Evolutionary conservation across 2,329 filamentous ascomycete species (phyloP).

Genomic region (Leptographium procerum): DNA sequence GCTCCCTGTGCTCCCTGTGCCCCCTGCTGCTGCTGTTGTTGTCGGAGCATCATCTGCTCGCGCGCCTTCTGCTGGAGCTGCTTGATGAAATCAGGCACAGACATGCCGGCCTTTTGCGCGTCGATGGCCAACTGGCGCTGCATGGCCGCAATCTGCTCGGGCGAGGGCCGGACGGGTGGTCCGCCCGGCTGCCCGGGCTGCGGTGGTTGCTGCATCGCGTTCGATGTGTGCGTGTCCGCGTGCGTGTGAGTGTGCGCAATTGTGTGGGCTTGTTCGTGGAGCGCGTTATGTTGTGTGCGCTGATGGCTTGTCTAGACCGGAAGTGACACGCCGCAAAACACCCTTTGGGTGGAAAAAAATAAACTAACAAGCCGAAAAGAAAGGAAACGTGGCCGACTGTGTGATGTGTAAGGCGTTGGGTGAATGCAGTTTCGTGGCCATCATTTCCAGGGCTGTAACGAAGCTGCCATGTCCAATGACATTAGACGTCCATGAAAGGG

Average conservation of each 20-base stretch:
- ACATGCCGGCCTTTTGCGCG: conserved; percentile 74
- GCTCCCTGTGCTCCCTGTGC: not conserved
- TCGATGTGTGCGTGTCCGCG: not conserved
- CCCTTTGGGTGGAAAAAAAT: not conserved
- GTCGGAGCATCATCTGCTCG: conserved; percentile 35
- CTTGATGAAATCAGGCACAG: conserved; percentile 73
- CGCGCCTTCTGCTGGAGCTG: conserved; percentile 48
- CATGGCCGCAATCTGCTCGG: conserved; percentile 77
- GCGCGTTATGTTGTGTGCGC: not conserved
- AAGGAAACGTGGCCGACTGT: not conserved
- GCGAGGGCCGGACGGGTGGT: conserved; percentile 44
- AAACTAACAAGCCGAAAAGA: not conserved
- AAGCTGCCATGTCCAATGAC: no score
- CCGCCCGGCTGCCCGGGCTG: conserved; percentile 10
- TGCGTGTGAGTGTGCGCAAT: no score
- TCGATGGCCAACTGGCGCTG: conserved; percentile 73
- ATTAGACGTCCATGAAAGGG: not conserved
- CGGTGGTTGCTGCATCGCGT: conserved; percentile 11
- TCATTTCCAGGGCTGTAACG: not conserved
- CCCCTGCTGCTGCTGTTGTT: conserved; percentile 23
- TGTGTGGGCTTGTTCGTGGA: no score
- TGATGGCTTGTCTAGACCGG: not conserved
- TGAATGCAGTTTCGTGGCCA: not conserved
- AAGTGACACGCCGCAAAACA: not conserved
- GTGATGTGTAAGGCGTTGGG: not conserved